phyloP scores from a whole-genome alignment of 352 stramenopile genomes.

The Phytophthora colocasiae region DNA sequence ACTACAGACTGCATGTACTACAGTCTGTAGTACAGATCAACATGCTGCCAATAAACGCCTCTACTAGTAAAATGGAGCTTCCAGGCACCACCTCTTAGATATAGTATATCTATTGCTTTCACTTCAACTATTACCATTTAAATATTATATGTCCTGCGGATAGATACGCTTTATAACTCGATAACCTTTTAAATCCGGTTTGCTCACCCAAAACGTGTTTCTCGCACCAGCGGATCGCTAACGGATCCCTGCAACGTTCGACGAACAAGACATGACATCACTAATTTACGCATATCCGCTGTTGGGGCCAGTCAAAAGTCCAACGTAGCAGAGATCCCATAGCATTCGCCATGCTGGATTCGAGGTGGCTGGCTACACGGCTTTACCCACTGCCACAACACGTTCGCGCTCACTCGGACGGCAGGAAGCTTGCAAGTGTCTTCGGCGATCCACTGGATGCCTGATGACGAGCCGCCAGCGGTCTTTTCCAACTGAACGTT shows the following conservation, averaged over 20 bases:
- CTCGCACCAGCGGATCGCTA: slow-evolving; percentile 15
- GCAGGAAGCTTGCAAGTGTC: slow-evolving; percentile 11
- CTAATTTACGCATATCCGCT: slow-evolving; percentile 25
- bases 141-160: background rate
- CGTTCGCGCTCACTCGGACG: slow-evolving; percentile 8
- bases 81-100: slow-evolving; percentile 1
- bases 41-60: too few relatives aligned
- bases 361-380: slow-evolving; percentile 18
- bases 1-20: too few relatives aligned
- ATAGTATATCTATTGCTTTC: slow-evolving; percentile 11
- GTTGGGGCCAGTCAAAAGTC: slow-evolving; percentile 2
- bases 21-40: too few relatives aligned
- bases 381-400: slow-evolving; percentile 4
- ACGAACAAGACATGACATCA: slow-evolving; percentile 32
- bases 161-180: background rate
- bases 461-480: slow-evolving; percentile 6
- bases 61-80: too few relatives aligned
- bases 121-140: slow-evolving; percentile 18
- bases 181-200: slow-evolving; percentile 15
- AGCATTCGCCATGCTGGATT: slow-evolving; percentile 17
- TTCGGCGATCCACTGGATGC: background rate
- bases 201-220: background rate
- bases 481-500: slow-evolving; percentile 10
- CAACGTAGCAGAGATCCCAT: background rate
- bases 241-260: slow-evolving; percentile 35